phyloP scores from a whole-genome alignment of 1,284 basidiomycete species.

The Ceratobasidium sp. region DNA sequence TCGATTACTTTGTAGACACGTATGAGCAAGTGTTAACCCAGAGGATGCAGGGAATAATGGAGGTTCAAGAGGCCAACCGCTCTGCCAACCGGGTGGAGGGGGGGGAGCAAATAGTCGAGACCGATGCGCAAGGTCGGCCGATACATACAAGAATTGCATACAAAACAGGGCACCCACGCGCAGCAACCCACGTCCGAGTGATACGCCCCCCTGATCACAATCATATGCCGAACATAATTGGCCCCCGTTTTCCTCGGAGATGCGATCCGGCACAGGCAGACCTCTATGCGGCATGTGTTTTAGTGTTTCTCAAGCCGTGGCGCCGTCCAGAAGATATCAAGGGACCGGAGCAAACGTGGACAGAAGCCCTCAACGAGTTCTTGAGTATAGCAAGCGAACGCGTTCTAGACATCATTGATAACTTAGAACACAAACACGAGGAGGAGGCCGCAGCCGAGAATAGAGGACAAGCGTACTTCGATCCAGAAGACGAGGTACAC shows the following conservation, averaged over 20 bases:
- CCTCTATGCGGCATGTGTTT: not conserved
- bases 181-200: not conserved
- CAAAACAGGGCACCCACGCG: not conserved
- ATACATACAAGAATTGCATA: not conserved
- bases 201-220: slow-evolving; percentile 5
- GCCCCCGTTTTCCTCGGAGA: not conserved
- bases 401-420: not conserved
- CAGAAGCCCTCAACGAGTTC: slow-evolving; percentile 18
- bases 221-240: slow-evolving; percentile 23
- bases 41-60: not conserved
- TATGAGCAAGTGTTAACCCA: not conserved
- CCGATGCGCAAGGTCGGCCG: not conserved
- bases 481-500: not conserved
- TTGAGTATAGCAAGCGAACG: not conserved
- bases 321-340: not conserved
- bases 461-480: not conserved
- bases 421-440: not conserved
- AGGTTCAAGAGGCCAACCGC: not conserved
- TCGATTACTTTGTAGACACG: slow-evolving; percentile 13
- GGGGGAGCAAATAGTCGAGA: not conserved
- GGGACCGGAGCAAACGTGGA: not conserved
- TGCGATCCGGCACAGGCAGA: not conserved
- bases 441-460: not conserved
- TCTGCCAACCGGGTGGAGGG: no score
- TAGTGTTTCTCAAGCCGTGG: slow-evolving; percentile 32